These are phyloP conservation scores for Haematococcus sp. DNA, from an alignment of 139 green algal genomes.

Conservation along the genomic window DNA sequence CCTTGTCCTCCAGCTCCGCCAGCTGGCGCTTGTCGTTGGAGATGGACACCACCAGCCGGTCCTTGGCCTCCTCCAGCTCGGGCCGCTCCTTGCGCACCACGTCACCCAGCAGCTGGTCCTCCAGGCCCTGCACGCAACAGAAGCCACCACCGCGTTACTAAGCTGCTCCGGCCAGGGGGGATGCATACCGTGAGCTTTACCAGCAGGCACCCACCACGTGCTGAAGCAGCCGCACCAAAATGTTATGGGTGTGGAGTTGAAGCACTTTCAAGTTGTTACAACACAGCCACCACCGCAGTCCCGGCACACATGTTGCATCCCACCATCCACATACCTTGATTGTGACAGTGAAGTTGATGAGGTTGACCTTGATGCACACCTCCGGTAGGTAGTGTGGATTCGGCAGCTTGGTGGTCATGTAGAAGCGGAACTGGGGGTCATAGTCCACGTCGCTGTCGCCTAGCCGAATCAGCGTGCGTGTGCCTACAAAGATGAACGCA, in stretches of 20 bases:
- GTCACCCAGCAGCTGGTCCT: slow-evolving; percentile 86
- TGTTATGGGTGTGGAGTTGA: not conserved
- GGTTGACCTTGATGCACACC: slow-evolving; percentile 72
- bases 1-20: slow-evolving; percentile 74
- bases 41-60: slow-evolving; percentile 73
- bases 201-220: not conserved
- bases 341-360: slow-evolving; percentile 86
- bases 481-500: slow-evolving; percentile 18
- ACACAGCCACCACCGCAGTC: no score
- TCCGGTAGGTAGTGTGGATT: slow-evolving; percentile 88
- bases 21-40: slow-evolving; percentile 60
- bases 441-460: slow-evolving; percentile 83
- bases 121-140: slow-evolving; percentile 55
- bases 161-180: not conserved
- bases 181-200: not conserved
- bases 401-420: slow-evolving; percentile 59
- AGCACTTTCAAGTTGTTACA: no score
- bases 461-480: slow-evolving; percentile 60
- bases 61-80: slow-evolving; percentile 66
- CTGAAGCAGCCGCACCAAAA: not conserved
- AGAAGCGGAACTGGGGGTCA: slow-evolving; percentile 75
- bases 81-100: slow-evolving; percentile 76
- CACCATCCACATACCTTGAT: slow-evolving; percentile 27
- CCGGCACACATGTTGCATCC: no score
- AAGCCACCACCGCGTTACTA: no score